Base-by-base conservation (phyloP, 768 basidiomycete species). In the Xerocomellus chrysenteron region DNA sequence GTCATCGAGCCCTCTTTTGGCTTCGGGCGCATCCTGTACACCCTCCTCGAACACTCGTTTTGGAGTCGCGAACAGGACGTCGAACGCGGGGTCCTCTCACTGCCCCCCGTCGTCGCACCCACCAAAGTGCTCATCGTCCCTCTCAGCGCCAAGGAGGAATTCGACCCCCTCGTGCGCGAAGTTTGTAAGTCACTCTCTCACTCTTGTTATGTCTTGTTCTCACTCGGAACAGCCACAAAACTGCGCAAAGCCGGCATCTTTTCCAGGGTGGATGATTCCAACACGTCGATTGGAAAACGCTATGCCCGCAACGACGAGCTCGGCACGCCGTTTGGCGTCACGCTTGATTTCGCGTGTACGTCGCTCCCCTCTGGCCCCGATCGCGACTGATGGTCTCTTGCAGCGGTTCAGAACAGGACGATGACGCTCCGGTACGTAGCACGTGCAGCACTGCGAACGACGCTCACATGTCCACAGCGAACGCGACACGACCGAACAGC, bases 1-100 rank as follows among this genome's bases (percentile, higher is more conserved):
- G 97, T 99, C 73, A 96, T 98, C 71, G 96, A 98, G 72, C 95
- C 97, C 24, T 99, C 97, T 5, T 97, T 98, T 74, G 96, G 97
- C 57, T 84, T 98, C 62, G 96, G 96, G 52, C 93, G 96, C 52
- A 97, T 98, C 65, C 78, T 98, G 45, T 98, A 98, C 73, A 86
- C 84, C 30, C 80, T 98, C 50, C 85, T 99, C 35, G 97, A 99
- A 73, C 97, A 98, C 78, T 86, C 83, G 65, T 99, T 88, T 80
- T 98, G 96, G 97, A 84, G 84, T 57, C 85, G 97, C 69, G 94
- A 93, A 68, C 84, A 91, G 66, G 96, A 98, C 71, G 77, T 91
- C 28, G 90, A 94, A 59, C 90, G 96, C 64, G 90, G 36, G 8
- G 92, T 98, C 26, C 82, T 98, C 30, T 97, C 95, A 13, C 80